These are phyloP conservation scores for Centaurea solstitialis DNA, from an alignment of 129 eudicot species.

Conservation along the genomic window DNA sequence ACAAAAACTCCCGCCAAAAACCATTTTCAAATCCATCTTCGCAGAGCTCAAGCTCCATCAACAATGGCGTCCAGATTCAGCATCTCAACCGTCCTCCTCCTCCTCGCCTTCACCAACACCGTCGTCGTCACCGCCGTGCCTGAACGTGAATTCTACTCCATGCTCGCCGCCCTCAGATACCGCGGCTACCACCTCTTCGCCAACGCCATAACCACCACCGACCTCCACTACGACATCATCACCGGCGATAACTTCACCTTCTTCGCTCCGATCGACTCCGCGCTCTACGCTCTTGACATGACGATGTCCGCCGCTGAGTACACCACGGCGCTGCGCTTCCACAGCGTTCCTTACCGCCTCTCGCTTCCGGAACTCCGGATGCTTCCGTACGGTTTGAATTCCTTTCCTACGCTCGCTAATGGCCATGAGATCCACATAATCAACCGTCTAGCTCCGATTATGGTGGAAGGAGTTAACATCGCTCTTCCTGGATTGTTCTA, in stretches of 20 bases:
- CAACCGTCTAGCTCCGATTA: conserved; percentile 25
- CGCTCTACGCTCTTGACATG: conserved; percentile 52
- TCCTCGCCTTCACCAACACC: conserved; percentile 22
- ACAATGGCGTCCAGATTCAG: conserved; percentile 24
- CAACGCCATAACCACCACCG: conserved; percentile 65
- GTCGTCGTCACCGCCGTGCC: conserved; percentile 30
- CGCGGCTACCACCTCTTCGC: conserved; percentile 54
- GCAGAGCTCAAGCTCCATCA: conserved; percentile 7
- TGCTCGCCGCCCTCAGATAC: conserved; percentile 42
- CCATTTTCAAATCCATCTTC: not conserved
- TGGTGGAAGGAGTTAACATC: conserved; percentile 39
- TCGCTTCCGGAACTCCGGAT: conserved; percentile 35
- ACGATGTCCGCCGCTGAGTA: conserved; percentile 42
- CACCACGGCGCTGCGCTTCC: conserved; percentile 45
- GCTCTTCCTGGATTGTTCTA: conserved; percentile 43
- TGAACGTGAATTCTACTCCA: conserved; percentile 27
- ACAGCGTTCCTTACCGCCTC: conserved; percentile 50
- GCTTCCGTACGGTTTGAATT: conserved; percentile 36
- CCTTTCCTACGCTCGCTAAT: conserved; percentile 33
- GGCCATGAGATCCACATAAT: conserved; percentile 23
- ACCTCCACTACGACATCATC: conserved; percentile 39
- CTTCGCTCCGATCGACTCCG: conserved; percentile 50
- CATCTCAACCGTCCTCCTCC: conserved; percentile 26
- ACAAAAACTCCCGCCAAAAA: conserved; percentile 18
- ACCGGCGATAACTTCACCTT: conserved; percentile 47